A percentile compares a stretch with the other conserved stretches of the same genome.
Conservation (phyloP, 352 stramenopile genomes). For the Hyaloperonospora arabidopsidis region DNA sequence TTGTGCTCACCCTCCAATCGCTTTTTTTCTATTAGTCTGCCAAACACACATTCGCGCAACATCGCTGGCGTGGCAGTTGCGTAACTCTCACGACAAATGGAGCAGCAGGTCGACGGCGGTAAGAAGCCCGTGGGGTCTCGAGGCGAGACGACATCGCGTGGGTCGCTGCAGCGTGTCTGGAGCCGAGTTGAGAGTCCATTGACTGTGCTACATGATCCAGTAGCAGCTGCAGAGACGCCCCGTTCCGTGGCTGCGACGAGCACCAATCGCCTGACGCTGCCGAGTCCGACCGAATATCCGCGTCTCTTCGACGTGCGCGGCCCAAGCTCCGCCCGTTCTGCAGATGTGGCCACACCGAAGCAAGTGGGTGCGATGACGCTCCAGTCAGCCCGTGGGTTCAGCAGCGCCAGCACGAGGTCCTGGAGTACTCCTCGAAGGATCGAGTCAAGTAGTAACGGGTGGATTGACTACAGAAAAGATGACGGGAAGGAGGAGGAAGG, state of each 20-base stretch:
- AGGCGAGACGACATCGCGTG: conserved; percentile 42
- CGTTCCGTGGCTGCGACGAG: conserved; percentile 32
- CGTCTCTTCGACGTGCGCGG: conserved; percentile 61
- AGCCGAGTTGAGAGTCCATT: conserved; percentile 56
- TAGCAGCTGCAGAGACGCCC: conserved; percentile 40
- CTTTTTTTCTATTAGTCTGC: too few relatives aligned
- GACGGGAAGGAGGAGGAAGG: conserved; percentile 50
- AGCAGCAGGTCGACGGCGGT: conserved; percentile 14
- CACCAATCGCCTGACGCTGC: conserved; percentile 30
- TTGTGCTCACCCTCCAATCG: too few relatives aligned
- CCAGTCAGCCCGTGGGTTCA: conserved; percentile 30
- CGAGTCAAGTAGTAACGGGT: conserved; percentile 16
- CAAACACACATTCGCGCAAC: conserved; percentile 12
- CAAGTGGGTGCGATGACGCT: conserved; percentile 16
- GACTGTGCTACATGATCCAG: conserved; percentile 53
- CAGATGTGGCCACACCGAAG: conserved; percentile 17
- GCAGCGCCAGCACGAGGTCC: conserved; percentile 19
- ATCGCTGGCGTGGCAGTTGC: conserved; percentile 9
- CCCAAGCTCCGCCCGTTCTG: conserved; percentile 35
- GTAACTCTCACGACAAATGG: conserved; percentile 16
- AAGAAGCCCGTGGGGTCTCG: conserved; percentile 30
- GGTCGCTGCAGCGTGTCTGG: conserved; percentile 61
- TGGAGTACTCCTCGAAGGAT: conserved; percentile 19
- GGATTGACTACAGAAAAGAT: conserved; percentile 8
- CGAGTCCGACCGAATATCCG: conserved; percentile 56